Evolutionary conservation across 1,284 basidiomycete genomes (phyloP).

Genomic region (Moesziomyces antarcticus): DNA sequence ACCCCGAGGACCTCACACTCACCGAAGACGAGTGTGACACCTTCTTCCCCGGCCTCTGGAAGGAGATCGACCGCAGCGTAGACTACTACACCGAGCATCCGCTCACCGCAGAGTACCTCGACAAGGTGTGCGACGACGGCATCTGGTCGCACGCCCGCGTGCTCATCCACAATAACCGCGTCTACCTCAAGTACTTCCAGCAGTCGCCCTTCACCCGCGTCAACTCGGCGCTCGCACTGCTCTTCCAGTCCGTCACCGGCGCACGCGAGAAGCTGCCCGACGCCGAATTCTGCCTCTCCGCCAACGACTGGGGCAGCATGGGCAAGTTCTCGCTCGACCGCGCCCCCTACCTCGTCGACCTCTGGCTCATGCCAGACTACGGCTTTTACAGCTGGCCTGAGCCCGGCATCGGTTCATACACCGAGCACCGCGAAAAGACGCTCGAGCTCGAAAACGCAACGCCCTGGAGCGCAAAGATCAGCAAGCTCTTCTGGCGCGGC

Average conservation of each 20-base stretch:
- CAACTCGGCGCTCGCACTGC: slow-evolving; percentile 53
- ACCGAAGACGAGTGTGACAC: slow-evolving; percentile 63
- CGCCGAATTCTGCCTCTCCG: slow-evolving; percentile 63
- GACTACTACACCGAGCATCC: slow-evolving; percentile 49
- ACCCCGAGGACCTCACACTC: slow-evolving; percentile 59
- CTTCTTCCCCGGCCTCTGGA: slow-evolving; percentile 60
- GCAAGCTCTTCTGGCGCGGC: slow-evolving; percentile 61
- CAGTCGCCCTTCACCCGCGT: slow-evolving; percentile 54
- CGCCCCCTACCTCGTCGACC: slow-evolving; percentile 49
- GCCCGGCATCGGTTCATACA: slow-evolving; percentile 59
- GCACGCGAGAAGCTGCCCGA: slow-evolving; percentile 60
- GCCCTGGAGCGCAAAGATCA: slow-evolving; percentile 50
- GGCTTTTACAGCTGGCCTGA: slow-evolving; percentile 64
- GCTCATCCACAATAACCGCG: slow-evolving; percentile 60
- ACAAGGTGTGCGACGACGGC: slow-evolving; percentile 58
- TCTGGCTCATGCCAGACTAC: slow-evolving; percentile 67
- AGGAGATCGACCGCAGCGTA: slow-evolving; percentile 57
- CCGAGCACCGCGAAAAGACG: slow-evolving; percentile 50
- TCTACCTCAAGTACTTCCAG: slow-evolving; percentile 59
- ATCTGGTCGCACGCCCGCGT: slow-evolving; percentile 61
- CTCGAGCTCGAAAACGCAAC: slow-evolving; percentile 40
- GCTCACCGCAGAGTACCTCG: slow-evolving; percentile 52
- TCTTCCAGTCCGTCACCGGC: slow-evolving; percentile 51
- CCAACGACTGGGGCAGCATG: slow-evolving; percentile 60
- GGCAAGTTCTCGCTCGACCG: slow-evolving; percentile 63